Evolutionary conservation across 1,139 yeast species (phyloP).

Genomic region (Hyphopichia burtonii): DNA sequence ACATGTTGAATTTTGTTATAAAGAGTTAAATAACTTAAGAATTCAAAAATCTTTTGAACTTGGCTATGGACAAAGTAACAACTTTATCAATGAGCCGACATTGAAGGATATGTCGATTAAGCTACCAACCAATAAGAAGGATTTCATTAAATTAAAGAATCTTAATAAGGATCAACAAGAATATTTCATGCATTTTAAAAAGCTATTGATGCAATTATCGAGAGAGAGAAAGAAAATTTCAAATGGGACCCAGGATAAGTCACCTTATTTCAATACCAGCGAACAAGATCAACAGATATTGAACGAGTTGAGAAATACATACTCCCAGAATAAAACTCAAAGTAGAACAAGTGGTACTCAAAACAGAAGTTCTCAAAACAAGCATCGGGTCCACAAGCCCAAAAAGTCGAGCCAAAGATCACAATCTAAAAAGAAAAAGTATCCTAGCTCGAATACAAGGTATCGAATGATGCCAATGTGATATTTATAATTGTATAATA

Average conservation of each 20-base stretch:
- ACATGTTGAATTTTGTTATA: constrained; percentile 38
- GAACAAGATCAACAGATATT: not conserved
- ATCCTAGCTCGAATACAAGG: not conserved
- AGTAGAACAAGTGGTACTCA: too few species aligned
- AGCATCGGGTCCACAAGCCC: not conserved
- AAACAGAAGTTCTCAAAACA: not conserved
- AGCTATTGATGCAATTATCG: constrained; percentile 36
- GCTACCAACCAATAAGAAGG: constrained; percentile 55
- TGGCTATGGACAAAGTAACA: constrained; percentile 35
- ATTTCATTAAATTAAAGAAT: constrained; percentile 44
- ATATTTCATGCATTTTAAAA: constrained; percentile 49
- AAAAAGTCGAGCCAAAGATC: not conserved
- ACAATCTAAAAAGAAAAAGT: not conserved
- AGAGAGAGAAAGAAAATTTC: constrained; percentile 24
- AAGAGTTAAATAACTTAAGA: constrained; percentile 46
- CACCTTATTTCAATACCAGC: constrained; percentile 10
- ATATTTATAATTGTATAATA: not conserved
- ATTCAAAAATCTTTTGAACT: constrained; percentile 43
- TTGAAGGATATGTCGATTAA: constrained; percentile 54
- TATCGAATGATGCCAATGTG: not conserved
- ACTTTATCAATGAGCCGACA: constrained; percentile 48
- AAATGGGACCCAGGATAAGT: constrained; percentile 3
- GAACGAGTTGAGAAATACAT: constrained; percentile 1
- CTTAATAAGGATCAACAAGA: constrained; percentile 38
- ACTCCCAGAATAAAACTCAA: constrained; percentile 3